phyloP scores from a whole-genome alignment of 2,329 filamentous ascomycete species.

The Mycosphaerella arachidis region DNA sequence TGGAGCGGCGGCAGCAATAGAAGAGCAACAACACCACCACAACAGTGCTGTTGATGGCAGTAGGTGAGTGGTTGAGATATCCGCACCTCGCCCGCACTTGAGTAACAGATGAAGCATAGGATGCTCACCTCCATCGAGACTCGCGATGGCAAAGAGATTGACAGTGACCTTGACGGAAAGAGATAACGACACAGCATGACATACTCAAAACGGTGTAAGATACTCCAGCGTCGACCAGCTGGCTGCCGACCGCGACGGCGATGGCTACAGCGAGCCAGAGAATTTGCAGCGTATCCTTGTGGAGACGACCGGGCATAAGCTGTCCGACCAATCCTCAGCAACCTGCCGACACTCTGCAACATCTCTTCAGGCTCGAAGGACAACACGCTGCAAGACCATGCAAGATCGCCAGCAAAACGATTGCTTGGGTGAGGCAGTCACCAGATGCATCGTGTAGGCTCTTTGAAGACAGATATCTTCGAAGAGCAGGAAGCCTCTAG shows the following conservation, averaged over 20 bases:
- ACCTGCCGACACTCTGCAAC: conserved; percentile 90
- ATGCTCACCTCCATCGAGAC: too few species aligned
- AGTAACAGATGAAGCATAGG: too few species aligned
- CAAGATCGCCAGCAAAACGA: too few species aligned
- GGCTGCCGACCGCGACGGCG: conserved; percentile 80
- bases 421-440: too few species aligned
- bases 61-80: too few species aligned
- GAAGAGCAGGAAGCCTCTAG: background rate
- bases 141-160: too few species aligned
- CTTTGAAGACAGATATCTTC: background rate
- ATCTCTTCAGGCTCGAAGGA: conserved; percentile 69
- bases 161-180: conserved; percentile 69
- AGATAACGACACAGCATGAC: conserved; percentile 86
- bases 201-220: conserved; percentile 95
- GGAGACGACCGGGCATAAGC: conserved; percentile 89
- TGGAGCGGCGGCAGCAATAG: background rate
- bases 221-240: conserved; percentile 95
- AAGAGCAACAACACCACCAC: too few species aligned
- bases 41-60: too few species aligned
- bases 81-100: too few species aligned
- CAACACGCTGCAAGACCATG: too few species aligned
- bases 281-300: conserved; percentile 96
- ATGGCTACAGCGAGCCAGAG: conserved; percentile 91
- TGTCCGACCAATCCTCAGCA: conserved; percentile 92
- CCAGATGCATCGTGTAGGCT: background rate